Evolutionary conservation across 495 filamentous ascomycete genomes (phyloP), one percentile per base, ranked within the genome.

Genomic region (Usnea hakonensis): DNA sequence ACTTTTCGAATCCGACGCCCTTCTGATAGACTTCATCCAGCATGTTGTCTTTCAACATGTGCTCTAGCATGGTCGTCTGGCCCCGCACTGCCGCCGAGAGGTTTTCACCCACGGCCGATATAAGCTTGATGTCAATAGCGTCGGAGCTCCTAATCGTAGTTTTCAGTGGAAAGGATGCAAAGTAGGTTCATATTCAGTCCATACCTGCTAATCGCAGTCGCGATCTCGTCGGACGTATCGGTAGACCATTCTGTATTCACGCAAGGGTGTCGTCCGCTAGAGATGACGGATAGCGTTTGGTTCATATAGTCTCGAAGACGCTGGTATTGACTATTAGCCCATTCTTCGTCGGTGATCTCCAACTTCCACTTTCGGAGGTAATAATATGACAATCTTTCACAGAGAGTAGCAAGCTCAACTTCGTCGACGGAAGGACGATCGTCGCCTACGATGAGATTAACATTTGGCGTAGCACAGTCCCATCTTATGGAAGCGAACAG

Each of bases 21-120:
- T 72, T 43, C n/a, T 36, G 50, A 65, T 79, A 76, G 55, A 71
- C 70, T 4, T 70, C 38, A 37, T 74, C 69, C 1, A 81, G 69
- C 68, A 76, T 67, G 40, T 71, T 66, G 50, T 75, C 67, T 11
- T 70, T 48, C 21, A 67, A 67, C 73, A 80, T 72, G 26, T 73
- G 71, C 55, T 78, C 76, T 32, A 78, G 68, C 3, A 77, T 72
- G 5, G 66, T 71, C 17, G 71, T 68, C 30, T 78, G 65, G 4
- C 75, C 73, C 1, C 74, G 67, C 0, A 81, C 57, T 21, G 74
- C 71, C 16, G 57, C 64, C 11, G 71, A 65, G 5, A 80, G 62
- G 54, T 77, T 69, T 43, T 77, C 70, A 4, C 72, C 75, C 40
- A 76, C 69, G 1, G 63, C 62, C 0, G 56, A 57, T 19, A 75